Evolutionary conservation across 192 early-diverging fungal genomes (phyloP), one percentile per base, ranked within the genome.

Genomic region (Dispira simplex): DNA sequence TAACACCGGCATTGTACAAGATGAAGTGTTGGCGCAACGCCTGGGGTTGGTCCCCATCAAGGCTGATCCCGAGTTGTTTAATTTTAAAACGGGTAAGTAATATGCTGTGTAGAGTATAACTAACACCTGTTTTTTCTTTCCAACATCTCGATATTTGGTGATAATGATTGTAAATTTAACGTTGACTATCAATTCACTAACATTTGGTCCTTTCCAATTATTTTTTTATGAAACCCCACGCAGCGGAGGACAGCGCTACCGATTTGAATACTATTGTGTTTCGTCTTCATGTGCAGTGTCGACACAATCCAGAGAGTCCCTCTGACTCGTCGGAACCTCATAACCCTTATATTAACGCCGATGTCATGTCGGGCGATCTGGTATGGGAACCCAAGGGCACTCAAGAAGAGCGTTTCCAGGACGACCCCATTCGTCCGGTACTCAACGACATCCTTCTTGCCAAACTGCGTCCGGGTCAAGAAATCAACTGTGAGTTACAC

Each of bases 261-360:
- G 94, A 97, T 70, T 65, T 85, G 64, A 95, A 96, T 80, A 97
- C 95, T 21, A 78, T 97, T 49, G 94, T 97, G 60, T 92, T 98
- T 70, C 79, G 82, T 62, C 71, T 98, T 11, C 69, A 87, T 8
- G 81, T 85, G n/a, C 74, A 74, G 63, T 97, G 93, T 73, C 68
- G 58, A 10, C 52, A 14, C 10, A 90, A 87, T 64, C 82, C 72
- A 20, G 69, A 79, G 11, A 84, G 85, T 26, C 60, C 79, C 39
- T 44, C 68, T 0, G 74, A 71, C 54, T 90, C 89, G 58, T 82
- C 85, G 1, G 84, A 93, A 66, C 90, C 86, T 14, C 74, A 75
- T 26, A 83, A 85, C 58, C 73, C 80, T 65, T 96, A 85, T 67
- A 78, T 82, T 9, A 85, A 92, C 68, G 75, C 81, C 53, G 76